Evolutionary conservation across 1,284 basidiomycete species (phyloP).

Genomic region (Coniferiporia sulphurascens): DNA sequence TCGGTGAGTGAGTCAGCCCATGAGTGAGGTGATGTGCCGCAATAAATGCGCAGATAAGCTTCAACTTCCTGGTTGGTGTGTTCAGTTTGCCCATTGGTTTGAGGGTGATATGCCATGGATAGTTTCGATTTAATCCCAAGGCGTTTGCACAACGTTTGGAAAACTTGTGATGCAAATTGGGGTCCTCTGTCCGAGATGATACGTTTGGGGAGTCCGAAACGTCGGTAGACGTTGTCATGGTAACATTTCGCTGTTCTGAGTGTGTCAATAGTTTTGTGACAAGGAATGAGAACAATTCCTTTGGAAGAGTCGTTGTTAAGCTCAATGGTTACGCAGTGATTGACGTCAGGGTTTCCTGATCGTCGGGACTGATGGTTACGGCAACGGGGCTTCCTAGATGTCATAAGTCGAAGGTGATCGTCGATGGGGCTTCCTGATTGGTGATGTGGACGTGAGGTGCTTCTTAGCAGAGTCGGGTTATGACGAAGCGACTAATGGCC

Average conservation of each 20-base stretch:
- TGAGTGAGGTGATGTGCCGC: constrained; percentile 26
- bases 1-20: constrained; percentile 27
- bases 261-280: constrained; percentile 25
- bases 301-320: not conserved
- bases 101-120: constrained; percentile 25
- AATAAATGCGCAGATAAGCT: constrained; percentile 15
- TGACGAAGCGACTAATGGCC: too few species aligned
- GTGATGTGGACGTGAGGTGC: too few species aligned
- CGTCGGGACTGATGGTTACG: too few species aligned
- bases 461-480: too few species aligned
- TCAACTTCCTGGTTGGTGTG: constrained; percentile 26
- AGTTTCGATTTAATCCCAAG: constrained; percentile 17
- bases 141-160: constrained; percentile 7
- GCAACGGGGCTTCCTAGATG: too few species aligned
- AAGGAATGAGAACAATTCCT: not conserved
- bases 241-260: not conserved
- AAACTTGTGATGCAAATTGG: constrained; percentile 20
- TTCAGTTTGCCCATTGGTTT: constrained; percentile 29
- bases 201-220: not conserved
- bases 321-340: too few species aligned
- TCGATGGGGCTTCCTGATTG: too few species aligned
- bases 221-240: not conserved
- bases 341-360: too few species aligned
- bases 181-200: constrained; percentile 21
- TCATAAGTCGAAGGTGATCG: too few species aligned